Evolutionary conservation across 495 filamentous ascomycete genomes (phyloP).

Genomic region (Aspergillus avenaceus): DNA sequence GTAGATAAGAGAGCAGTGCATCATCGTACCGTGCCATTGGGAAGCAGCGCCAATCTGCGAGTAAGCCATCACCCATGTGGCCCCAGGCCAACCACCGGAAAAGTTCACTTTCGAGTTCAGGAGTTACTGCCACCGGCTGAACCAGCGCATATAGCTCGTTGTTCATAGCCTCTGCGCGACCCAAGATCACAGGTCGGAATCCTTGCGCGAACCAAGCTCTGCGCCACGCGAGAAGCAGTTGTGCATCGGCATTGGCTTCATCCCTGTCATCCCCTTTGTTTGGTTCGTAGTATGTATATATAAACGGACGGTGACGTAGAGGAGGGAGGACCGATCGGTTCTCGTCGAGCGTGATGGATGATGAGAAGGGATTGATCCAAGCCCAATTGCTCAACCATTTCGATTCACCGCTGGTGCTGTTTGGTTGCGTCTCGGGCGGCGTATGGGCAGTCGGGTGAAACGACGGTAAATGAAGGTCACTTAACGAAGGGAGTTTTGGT

Average conservation of each 20-base stretch:
- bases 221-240: slow-evolving; percentile 81
- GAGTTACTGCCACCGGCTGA: slow-evolving; percentile 51
- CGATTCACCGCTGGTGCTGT: slow-evolving; percentile 71
- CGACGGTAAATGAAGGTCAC: slow-evolving; percentile 32
- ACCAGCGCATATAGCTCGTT: slow-evolving; percentile 68
- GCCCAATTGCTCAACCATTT: slow-evolving; percentile 86
- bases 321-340: slow-evolving; percentile 83
- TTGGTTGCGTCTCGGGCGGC: slow-evolving; percentile 72
- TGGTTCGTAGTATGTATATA: slow-evolving; percentile 90
- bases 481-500: slow-evolving; percentile 40
- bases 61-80: slow-evolving; percentile 80
- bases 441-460: slow-evolving; percentile 72
- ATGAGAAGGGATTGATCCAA: slow-evolving; percentile 89
- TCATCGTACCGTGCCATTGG: slow-evolving; percentile 85
- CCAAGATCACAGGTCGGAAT: slow-evolving; percentile 80
- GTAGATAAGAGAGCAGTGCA: slow-evolving; percentile 61
- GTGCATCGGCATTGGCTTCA: slow-evolving; percentile 65
- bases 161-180: slow-evolving; percentile 76
- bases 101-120: slow-evolving; percentile 64
- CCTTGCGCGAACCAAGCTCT: slow-evolving; percentile 93
- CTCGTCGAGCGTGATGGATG: slow-evolving; percentile 78
- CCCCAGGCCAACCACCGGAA: slow-evolving; percentile 92
- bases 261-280: slow-evolving; percentile 56
- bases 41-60: slow-evolving; percentile 73
- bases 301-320: slow-evolving; percentile 62